Conservation (phyloP, 768 basidiomycete genomes). For the Tephrocybe sp. region DNA sequence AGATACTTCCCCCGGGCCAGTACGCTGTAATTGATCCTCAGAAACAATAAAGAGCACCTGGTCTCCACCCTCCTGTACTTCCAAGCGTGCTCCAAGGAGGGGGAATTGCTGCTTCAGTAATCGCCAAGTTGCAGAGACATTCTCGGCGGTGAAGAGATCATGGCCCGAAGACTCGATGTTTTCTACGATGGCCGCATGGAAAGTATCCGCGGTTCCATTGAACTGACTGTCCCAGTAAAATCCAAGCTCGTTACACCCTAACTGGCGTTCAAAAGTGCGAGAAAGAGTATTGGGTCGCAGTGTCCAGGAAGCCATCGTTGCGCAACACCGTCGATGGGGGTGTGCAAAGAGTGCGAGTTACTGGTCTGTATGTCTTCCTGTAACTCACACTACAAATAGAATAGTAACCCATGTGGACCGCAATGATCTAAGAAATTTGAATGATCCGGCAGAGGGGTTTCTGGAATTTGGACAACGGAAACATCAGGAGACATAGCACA, state of each 20-base stretch:
- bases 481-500: too few species aligned
- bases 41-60: constrained; percentile 39
- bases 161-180: constrained; percentile 13
- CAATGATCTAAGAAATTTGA: too few species aligned
- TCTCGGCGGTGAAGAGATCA: constrained; percentile 21
- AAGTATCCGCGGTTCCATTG: constrained; percentile 41
- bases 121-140: constrained; percentile 41
- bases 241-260: constrained; percentile 35
- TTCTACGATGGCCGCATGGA: constrained; percentile 32
- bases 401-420: too few species aligned
- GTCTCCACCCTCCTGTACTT: constrained; percentile 23
- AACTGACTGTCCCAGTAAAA: constrained; percentile 43
- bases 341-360: neutral
- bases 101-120: constrained; percentile 47
- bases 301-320: constrained; percentile 8
- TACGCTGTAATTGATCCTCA: constrained; percentile 30
- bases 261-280: constrained; percentile 31
- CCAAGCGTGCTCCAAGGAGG: constrained; percentile 42
- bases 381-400: too few species aligned
- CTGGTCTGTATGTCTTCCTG: too few species aligned
- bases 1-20: constrained; percentile 35
- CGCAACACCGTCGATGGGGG: neutral
- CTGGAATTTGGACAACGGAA: too few species aligned
- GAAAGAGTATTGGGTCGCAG: neutral
- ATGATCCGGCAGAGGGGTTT: too few species aligned